Conservation (phyloP, 2,329 filamentous ascomycete genomes). For the Chaetomiaceae sp. region DNA sequence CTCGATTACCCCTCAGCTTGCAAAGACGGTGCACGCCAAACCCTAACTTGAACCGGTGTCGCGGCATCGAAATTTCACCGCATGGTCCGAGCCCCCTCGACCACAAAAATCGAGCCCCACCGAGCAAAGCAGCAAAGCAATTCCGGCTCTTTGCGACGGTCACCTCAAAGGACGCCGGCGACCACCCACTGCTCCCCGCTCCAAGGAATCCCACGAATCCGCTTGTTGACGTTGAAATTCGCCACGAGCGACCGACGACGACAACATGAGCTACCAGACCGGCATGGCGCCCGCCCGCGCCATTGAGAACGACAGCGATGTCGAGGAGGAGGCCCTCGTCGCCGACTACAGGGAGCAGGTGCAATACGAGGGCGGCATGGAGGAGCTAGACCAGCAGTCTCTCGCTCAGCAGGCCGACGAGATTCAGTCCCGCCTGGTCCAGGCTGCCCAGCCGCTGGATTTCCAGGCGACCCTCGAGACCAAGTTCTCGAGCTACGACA, state of each 20-base stretch:
- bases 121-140: slow-evolving; percentile 26
- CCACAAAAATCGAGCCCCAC: slow-evolving; percentile 28
- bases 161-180: slow-evolving; percentile 24
- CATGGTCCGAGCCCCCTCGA: slow-evolving; percentile 19
- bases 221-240: neutral
- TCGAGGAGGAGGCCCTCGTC: slow-evolving; percentile 91
- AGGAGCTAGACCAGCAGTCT: slow-evolving; percentile 71
- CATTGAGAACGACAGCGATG: slow-evolving; percentile 79
- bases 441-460: slow-evolving; percentile 90
- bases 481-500: slow-evolving; percentile 98
- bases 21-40: too few species aligned
- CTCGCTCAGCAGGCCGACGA: slow-evolving; percentile 76
- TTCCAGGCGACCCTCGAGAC: slow-evolving; percentile 93
- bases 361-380: slow-evolving; percentile 83
- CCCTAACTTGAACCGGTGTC: slow-evolving; percentile 25
- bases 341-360: slow-evolving; percentile 96
- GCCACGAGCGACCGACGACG: slow-evolving; percentile 12
- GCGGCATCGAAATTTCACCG: slow-evolving; percentile 21
- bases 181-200: slow-evolving; percentile 4
- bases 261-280: slow-evolving; percentile 59
- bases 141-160: slow-evolving; percentile 26
- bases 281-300: slow-evolving; percentile 55
- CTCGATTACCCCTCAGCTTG: slow-evolving; percentile 10
- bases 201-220: slow-evolving; percentile 6
- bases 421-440: slow-evolving; percentile 84